These are phyloP conservation scores for Cryptococcus sp. DNA, from an alignment of 1,284 basidiomycete genomes.

Conservation along the genomic window DNA sequence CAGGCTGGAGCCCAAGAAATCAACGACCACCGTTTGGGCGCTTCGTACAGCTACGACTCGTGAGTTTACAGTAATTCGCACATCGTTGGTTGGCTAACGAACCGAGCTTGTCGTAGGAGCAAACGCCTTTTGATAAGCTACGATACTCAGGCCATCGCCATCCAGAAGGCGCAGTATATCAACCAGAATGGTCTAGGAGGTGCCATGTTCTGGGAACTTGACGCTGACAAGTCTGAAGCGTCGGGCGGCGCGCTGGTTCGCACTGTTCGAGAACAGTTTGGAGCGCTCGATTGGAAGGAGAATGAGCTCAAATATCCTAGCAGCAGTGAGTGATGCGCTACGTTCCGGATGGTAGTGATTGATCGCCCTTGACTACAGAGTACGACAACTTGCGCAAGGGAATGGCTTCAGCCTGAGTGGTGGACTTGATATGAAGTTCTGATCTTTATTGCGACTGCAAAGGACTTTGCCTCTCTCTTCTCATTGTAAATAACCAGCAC, in stretches of 20 bases:
- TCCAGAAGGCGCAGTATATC: constrained; percentile 75
- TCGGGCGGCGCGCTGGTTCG: constrained; percentile 35
- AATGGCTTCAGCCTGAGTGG: constrained; percentile 8
- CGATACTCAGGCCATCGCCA: constrained; percentile 73
- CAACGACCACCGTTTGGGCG: constrained; percentile 72
- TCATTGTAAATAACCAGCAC: too few relatives aligned
- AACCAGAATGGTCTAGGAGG: constrained; percentile 65
- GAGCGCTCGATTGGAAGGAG: constrained; percentile 33
- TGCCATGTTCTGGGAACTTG: constrained; percentile 74
- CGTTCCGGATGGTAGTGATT: constrained; percentile 6
- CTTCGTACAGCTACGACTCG: constrained; percentile 75
- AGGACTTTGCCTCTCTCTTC: too few relatives aligned
- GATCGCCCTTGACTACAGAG: constrained; percentile 38
- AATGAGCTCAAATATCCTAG: constrained; percentile 45
- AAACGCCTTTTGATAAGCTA: constrained; percentile 66
- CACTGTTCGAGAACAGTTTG: constrained; percentile 36
- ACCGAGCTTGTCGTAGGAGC: neutral
- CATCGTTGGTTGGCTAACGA: neutral
- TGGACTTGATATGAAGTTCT: too few relatives aligned
- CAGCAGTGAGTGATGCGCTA: constrained; percentile 36
- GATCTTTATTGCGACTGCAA: too few relatives aligned
- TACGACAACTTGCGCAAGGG: constrained; percentile 38
- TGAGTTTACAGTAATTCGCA: constrained; percentile 24
- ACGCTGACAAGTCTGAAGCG: constrained; percentile 40
- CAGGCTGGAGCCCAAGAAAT: constrained; percentile 63